Conservation (phyloP, 768 basidiomycete genomes). For the Daedaleopsis nitida region DNA sequence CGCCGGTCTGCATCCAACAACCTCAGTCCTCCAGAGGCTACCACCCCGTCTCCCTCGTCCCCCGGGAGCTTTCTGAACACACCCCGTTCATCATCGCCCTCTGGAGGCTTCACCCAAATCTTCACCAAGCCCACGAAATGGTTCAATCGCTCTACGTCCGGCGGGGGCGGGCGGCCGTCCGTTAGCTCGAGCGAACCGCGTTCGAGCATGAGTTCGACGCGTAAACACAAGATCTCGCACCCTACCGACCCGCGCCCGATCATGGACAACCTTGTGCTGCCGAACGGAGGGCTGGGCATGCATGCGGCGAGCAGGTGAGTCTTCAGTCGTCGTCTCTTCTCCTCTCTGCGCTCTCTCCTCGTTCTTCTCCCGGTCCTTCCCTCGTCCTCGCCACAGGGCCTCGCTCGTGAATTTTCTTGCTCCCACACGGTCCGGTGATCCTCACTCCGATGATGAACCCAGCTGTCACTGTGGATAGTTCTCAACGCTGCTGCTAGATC, state of each 20-base stretch:
- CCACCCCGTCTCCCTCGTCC: constrained; percentile 21
- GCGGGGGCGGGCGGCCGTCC: constrained; percentile 40
- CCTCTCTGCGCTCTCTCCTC: constrained; percentile 4
- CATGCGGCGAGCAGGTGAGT: constrained; percentile 57
- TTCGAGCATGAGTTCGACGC: constrained; percentile 46
- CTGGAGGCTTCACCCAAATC: constrained; percentile 62
- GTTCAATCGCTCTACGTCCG: constrained; percentile 65
- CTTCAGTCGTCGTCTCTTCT: neutral
- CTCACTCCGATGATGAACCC: neutral
- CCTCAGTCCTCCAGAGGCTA: constrained; percentile 27
- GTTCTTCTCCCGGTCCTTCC: neutral
- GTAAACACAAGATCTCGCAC: constrained; percentile 82
- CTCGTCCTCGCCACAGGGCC: neutral
- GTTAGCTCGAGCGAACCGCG: constrained; percentile 45
- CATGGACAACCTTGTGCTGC: constrained; percentile 49
- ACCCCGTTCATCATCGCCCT: constrained; percentile 65
- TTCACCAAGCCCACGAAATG: constrained; percentile 71
- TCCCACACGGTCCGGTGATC: neutral
- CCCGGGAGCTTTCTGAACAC: constrained; percentile 36
- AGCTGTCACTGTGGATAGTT: neutral
- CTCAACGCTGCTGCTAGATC: too few species aligned
- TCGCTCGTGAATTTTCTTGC: too few species aligned
- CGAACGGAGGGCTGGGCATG: constrained; percentile 29
- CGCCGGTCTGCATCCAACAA: constrained; percentile 44
- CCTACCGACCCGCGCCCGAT: constrained; percentile 84